phyloP scores from a whole-genome alignment of 2,329 filamentous ascomycete species.

The Ceratocystis harringtonii region DNA sequence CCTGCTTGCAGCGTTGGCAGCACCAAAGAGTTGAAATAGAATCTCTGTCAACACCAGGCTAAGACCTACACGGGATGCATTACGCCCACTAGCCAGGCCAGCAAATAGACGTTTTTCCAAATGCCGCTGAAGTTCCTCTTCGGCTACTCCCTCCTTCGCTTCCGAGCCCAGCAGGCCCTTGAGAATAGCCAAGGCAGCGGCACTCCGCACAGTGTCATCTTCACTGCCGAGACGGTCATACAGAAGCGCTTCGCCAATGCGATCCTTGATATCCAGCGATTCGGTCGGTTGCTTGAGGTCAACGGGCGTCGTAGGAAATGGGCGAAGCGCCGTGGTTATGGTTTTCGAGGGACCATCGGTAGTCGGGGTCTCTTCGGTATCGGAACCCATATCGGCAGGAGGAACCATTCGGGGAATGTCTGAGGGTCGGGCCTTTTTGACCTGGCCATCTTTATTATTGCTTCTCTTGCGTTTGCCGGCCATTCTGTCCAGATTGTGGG shows the following conservation, averaged over 20 bases:
- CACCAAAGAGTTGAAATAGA: constrained; percentile 52
- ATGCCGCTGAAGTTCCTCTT: constrained; percentile 41
- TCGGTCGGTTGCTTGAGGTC: constrained; percentile 24
- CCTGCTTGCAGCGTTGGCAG: constrained; percentile 30
- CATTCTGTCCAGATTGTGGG: constrained; percentile 8
- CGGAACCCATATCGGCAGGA: neutral
- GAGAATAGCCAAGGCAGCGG: constrained; percentile 43
- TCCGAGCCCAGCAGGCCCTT: constrained; percentile 36
- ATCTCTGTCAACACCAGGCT: constrained; percentile 78
- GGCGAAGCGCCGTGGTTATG: constrained; percentile 10
- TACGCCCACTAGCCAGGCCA: constrained; percentile 77
- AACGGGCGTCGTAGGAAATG: constrained; percentile 27
- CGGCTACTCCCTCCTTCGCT: constrained; percentile 26
- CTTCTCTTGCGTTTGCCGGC: constrained; percentile 16
- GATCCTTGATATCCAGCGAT: constrained; percentile 36
- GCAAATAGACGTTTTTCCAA: constrained; percentile 59
- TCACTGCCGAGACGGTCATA: constrained; percentile 49
- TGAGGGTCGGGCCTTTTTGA: constrained; percentile 11
- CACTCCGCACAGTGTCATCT: constrained; percentile 39
- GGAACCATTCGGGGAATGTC: constrained; percentile 8
- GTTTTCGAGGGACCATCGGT: neutral
- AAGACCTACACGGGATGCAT: constrained; percentile 77
- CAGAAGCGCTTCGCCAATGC: constrained; percentile 41
- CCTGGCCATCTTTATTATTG: constrained; percentile 7
- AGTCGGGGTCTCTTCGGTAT: constrained; percentile 1